A percentile compares a stretch with the other conserved stretches of the same genome.
These are phyloP conservation scores for Euptelea pleiosperma DNA, from an alignment of 164 flowering plant species.

Conservation along the genomic window DNA sequence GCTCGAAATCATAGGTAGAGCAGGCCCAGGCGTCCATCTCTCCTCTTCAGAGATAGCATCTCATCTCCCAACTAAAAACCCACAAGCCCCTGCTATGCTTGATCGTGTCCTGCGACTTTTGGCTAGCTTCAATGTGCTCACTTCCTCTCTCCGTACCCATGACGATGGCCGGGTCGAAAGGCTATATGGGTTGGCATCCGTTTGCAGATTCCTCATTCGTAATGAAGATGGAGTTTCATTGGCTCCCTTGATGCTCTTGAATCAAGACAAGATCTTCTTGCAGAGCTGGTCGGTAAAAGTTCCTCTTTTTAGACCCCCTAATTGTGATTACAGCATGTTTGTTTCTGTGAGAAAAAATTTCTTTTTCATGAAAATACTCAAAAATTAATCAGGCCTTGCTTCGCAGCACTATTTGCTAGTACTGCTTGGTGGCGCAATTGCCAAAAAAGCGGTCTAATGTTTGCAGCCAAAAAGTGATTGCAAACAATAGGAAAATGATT, in stretches of 20 bases:
- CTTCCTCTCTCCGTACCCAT: slow-evolving; percentile 18
- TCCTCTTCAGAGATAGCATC: slow-evolving; percentile 24
- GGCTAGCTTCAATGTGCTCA: slow-evolving; percentile 27
- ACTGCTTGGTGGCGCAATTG: too few relatives aligned
- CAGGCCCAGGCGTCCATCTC: slow-evolving; percentile 17
- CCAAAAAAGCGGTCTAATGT: too few relatives aligned
- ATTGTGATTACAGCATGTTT: too few relatives aligned
- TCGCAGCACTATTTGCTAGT: too few relatives aligned
- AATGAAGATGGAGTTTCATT: slow-evolving; percentile 26
- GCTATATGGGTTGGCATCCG: slow-evolving; percentile 20
- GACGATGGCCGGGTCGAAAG: slow-evolving; percentile 11
- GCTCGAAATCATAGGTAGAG: slow-evolving; percentile 20
- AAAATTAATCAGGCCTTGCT: too few relatives aligned
- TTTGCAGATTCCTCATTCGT: slow-evolving; percentile 16
- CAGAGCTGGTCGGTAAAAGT: slow-evolving; percentile 40
- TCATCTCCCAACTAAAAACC: slow-evolving; percentile 15
- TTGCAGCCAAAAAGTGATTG: too few relatives aligned
- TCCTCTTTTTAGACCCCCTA: neutral
- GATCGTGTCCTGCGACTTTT: slow-evolving; percentile 36
- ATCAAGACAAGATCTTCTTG: slow-evolving; percentile 26
- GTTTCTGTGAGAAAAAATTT: too few relatives aligned
- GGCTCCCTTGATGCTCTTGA: slow-evolving; percentile 13
- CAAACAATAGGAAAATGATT: too few relatives aligned
- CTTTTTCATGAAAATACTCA: too few relatives aligned
- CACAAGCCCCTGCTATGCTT: slow-evolving; percentile 23